A percentile compares a stretch with the other conserved stretches of the same genome.
Evolutionary conservation across 768 basidiomycete genomes (phyloP).

Genomic region (Cubamyces sp.): DNA sequence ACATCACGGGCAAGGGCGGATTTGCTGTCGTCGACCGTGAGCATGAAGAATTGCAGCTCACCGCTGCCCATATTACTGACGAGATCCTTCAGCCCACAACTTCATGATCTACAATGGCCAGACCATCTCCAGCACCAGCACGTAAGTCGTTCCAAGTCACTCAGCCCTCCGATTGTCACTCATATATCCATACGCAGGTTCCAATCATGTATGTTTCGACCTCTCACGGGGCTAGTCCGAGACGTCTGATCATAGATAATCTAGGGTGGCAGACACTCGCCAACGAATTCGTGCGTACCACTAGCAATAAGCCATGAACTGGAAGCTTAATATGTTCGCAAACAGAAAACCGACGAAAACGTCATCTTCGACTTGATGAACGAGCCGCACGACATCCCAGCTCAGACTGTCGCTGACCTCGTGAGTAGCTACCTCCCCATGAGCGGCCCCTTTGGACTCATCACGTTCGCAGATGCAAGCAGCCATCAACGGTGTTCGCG

Average conservation of each 20-base stretch:
- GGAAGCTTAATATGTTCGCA: not conserved
- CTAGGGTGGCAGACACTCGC: conserved; percentile 63
- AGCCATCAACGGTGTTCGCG: conserved; percentile 66
- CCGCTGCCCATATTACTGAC: not conserved
- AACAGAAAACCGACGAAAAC: conserved; percentile 41
- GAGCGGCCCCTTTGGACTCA: conserved; percentile 8
- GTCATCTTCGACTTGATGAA: conserved; percentile 72
- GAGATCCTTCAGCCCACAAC: conserved; percentile 51
- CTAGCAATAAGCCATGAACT: not conserved
- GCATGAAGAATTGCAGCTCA: conserved; percentile 19
- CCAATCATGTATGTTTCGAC: conserved; percentile 47
- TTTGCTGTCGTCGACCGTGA: conserved; percentile 60
- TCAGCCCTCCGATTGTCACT: not conserved
- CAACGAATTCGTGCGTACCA: conserved; percentile 50
- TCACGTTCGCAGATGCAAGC: conserved; percentile 52
- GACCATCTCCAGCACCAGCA: conserved; percentile 51
- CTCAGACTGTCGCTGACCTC: conserved; percentile 51
- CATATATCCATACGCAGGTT: conserved; percentile 39
- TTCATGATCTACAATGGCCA: conserved; percentile 61
- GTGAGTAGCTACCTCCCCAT: conserved; percentile 37
- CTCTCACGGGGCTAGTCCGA: not conserved
- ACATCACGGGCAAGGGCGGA: conserved; percentile 63
- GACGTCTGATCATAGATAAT: conserved; percentile 5
- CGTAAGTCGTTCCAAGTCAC: conserved; percentile 39
- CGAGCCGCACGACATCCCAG: conserved; percentile 65